Conservation (phyloP, 2,329 filamentous ascomycete genomes). For the Fusarium denticulatum region DNA sequence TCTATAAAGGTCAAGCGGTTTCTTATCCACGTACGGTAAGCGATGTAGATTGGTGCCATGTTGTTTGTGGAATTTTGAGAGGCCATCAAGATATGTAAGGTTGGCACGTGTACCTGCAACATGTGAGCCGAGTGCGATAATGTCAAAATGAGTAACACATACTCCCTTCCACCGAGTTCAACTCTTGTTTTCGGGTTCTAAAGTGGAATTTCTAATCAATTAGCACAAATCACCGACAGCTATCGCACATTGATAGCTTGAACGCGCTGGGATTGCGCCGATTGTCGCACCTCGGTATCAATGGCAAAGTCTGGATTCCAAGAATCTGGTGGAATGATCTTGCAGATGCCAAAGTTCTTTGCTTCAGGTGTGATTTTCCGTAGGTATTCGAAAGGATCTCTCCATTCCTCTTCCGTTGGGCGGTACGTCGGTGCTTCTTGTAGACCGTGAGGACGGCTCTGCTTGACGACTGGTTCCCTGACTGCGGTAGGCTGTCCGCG, state of each 20-base stretch:
- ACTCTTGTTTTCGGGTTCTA: slow-evolving; percentile 91
- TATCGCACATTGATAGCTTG: background rate
- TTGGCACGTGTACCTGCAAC: slow-evolving; percentile 87
- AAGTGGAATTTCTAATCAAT: slow-evolving; percentile 87
- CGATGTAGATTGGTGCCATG: slow-evolving; percentile 94
- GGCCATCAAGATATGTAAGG: slow-evolving; percentile 92
- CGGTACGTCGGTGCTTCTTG: slow-evolving; percentile 90
- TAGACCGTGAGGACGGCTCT: slow-evolving; percentile 82
- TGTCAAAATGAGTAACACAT: slow-evolving; percentile 51
- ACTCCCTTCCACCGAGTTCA: slow-evolving; percentile 99
- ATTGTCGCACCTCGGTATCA: slow-evolving; percentile 81
- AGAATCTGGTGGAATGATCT: slow-evolving; percentile 90
- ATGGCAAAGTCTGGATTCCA: slow-evolving; percentile 98
- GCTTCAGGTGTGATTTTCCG: slow-evolving; percentile 90
- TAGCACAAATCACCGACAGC: slow-evolving; percentile 5
- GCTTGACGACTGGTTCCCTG: slow-evolving; percentile 80
- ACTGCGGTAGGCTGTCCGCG: slow-evolving; percentile 82
- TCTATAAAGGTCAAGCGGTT: slow-evolving; percentile 93
- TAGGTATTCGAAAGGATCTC: slow-evolving; percentile 92
- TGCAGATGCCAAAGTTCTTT: slow-evolving; percentile 88
- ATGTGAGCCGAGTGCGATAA: slow-evolving; percentile 47
- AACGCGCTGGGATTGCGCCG: slow-evolving; percentile 15
- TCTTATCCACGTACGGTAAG: slow-evolving; percentile 96
- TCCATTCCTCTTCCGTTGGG: slow-evolving; percentile 93
- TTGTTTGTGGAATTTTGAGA: slow-evolving; percentile 96